phyloP scores from a whole-genome alignment of 2,329 filamentous ascomycete genomes.

The Hortaea sp. region DNA sequence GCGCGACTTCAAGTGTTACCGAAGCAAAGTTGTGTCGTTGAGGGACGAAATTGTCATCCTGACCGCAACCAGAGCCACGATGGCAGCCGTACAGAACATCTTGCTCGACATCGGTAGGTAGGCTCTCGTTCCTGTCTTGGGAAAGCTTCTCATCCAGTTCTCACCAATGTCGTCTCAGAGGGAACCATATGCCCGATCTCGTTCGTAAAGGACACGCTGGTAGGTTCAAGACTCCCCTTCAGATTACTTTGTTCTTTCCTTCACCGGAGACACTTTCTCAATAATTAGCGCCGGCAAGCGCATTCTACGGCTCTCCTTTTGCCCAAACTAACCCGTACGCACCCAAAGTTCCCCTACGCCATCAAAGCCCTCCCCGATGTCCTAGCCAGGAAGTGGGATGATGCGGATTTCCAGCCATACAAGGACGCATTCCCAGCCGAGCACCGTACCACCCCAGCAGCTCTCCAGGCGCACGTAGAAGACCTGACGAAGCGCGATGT shows the following conservation, averaged over 20 bases:
- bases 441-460: slow-evolving; percentile 47
- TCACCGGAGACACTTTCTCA: background rate
- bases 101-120: slow-evolving; percentile 29
- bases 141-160: slow-evolving; percentile 2
- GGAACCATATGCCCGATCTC: slow-evolving; percentile 75
- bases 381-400: slow-evolving; percentile 58
- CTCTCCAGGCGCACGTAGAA: slow-evolving; percentile 56
- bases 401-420: slow-evolving; percentile 54
- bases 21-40: background rate
- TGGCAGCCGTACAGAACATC: slow-evolving; percentile 23
- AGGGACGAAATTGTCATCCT: no score
- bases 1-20: background rate
- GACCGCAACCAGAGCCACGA: slow-evolving; percentile 1
- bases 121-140: no score
- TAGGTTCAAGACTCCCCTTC: slow-evolving; percentile 40
- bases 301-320: background rate
- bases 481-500: slow-evolving; percentile 63
- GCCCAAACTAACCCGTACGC: no score
- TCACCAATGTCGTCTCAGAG: slow-evolving; percentile 41
- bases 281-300: background rate
- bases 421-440: slow-evolving; percentile 61
- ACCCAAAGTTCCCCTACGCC: slow-evolving; percentile 59
- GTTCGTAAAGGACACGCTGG: slow-evolving; percentile 73
- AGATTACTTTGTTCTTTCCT: background rate
- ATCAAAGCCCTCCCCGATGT: slow-evolving; percentile 55